phyloP scores from a whole-genome alignment of 495 filamentous ascomycete species.

The Chaetomium cochliodes region DNA sequence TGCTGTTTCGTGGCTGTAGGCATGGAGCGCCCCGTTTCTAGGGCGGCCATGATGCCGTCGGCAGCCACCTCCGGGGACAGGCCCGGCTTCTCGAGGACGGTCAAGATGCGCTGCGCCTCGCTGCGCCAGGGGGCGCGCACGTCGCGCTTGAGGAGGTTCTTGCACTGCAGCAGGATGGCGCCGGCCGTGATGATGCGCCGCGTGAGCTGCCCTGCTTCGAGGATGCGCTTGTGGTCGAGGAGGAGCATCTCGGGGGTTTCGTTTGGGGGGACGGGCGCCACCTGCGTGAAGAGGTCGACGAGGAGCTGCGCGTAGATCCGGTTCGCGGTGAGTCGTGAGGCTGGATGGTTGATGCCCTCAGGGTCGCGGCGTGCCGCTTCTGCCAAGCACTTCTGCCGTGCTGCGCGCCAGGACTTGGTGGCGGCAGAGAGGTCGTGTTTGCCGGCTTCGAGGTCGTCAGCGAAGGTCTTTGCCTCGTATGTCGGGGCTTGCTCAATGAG shows the following conservation, averaged over 20 bases:
- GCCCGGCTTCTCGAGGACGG: conserved; percentile 47
- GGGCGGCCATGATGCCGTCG: conserved; percentile 69
- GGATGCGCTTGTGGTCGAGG: conserved; percentile 71
- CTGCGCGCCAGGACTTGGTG: conserved; percentile 67
- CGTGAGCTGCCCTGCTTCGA: conserved; percentile 62
- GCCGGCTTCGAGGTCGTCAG: conserved; percentile 63
- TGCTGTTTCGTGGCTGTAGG: conserved; percentile 62
- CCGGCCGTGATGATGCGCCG: conserved; percentile 74
- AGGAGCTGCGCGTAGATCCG: conserved; percentile 81
- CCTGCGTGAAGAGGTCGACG: conserved; percentile 54
- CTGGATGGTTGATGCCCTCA: conserved; percentile 58
- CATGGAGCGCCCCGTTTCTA: conserved; percentile 80
- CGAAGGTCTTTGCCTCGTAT: conserved; percentile 80
- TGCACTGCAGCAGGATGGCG: conserved; percentile 84
- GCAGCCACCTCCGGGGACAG: conserved; percentile 51
- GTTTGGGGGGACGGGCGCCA: conserved; percentile 52
- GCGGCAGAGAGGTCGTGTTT: conserved; percentile 60
- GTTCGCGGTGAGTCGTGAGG: conserved; percentile 57
- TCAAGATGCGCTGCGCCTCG: conserved; percentile 74
- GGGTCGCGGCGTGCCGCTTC: conserved; percentile 73
- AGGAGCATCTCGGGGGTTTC: conserved; percentile 81
- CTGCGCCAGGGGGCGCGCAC: conserved; percentile 84
- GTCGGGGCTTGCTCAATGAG: conserved; percentile 76
- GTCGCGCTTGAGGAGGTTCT: conserved; percentile 93
- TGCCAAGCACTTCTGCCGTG: conserved; percentile 64